These are phyloP conservation scores for Pisolithus thermaeus DNA, from an alignment of 1,284 basidiomycete species.

Conservation along the genomic window DNA sequence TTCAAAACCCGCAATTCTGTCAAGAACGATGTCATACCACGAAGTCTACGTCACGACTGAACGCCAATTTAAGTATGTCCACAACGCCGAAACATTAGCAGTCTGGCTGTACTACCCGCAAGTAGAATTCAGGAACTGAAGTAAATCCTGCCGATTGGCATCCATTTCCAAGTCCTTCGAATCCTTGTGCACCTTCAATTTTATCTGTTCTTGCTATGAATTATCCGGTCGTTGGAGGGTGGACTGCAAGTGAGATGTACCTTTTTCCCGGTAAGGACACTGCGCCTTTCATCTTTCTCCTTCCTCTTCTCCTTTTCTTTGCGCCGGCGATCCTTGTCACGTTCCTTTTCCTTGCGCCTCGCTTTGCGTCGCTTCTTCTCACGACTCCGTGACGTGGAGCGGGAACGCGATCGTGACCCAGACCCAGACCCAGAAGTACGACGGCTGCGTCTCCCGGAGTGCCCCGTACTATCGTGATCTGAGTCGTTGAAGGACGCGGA, in stretches of 20 bases:
- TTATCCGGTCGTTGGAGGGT: no score
- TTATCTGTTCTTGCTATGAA: constrained; percentile 36
- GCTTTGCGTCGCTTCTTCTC: constrained; percentile 17
- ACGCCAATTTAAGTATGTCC: no score
- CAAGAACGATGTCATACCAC: not conserved
- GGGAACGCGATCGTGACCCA: constrained; percentile 13
- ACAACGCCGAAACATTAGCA: not conserved
- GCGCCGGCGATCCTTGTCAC: constrained; percentile 26
- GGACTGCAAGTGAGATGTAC: constrained; percentile 21
- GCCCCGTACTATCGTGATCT: constrained; percentile 3
- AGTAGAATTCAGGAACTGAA: constrained; percentile 51
- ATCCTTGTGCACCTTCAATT: constrained; percentile 54
- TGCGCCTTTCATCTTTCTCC: constrained; percentile 37
- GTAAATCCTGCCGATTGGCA: constrained; percentile 43
- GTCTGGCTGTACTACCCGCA: constrained; percentile 19
- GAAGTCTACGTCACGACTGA: not conserved
- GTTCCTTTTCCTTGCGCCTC: constrained; percentile 19
- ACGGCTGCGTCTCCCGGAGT: constrained; percentile 8
- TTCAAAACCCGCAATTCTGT: not conserved
- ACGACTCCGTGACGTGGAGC: constrained; percentile 18
- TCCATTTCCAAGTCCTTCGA: constrained; percentile 49
- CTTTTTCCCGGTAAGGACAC: constrained; percentile 52
- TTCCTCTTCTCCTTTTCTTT: constrained; percentile 32
- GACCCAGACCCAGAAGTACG: constrained; percentile 16
- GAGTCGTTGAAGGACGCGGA: constrained; percentile 9